A percentile compares a stretch with the other conserved stretches of the same genome.
phyloP scores from a whole-genome alignment of 2,329 filamentous ascomycete species.

The Boeremia lycopersici region DNA sequence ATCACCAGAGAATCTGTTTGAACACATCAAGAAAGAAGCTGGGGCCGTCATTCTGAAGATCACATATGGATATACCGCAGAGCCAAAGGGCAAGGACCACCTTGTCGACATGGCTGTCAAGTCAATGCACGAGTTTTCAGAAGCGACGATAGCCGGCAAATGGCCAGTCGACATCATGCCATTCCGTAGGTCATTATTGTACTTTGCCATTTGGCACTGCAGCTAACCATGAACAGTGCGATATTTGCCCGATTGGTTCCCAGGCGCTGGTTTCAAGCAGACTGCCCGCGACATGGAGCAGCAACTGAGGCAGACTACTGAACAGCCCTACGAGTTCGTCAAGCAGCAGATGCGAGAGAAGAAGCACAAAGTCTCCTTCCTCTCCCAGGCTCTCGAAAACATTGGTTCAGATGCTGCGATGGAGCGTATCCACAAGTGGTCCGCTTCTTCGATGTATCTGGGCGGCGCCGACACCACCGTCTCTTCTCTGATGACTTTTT shows the following conservation, averaged over 20 bases:
- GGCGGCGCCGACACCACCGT: slow-evolving; percentile 56
- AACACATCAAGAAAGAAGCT: slow-evolving; percentile 37
- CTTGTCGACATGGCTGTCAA: slow-evolving; percentile 52
- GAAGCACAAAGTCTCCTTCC: slow-evolving; percentile 45
- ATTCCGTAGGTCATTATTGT: slow-evolving; percentile 35
- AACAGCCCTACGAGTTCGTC: slow-evolving; percentile 54
- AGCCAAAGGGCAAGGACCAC: slow-evolving; percentile 50
- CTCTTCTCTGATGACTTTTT: slow-evolving; percentile 51
- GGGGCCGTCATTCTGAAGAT: slow-evolving; percentile 37
- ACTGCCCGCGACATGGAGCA: slow-evolving; percentile 48
- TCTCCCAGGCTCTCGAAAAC: slow-evolving; percentile 49
- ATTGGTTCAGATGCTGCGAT: slow-evolving; percentile 37
- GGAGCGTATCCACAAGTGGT: slow-evolving; percentile 50
- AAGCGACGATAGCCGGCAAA: slow-evolving; percentile 50
- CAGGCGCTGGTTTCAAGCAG: slow-evolving; percentile 54
- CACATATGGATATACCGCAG: slow-evolving; percentile 52
- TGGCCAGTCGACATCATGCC: slow-evolving; percentile 58
- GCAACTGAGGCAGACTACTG: slow-evolving; percentile 38
- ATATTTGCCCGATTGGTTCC: slow-evolving; percentile 55
- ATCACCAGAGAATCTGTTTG: slow-evolving; percentile 28
- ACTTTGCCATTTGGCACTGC: background rate
- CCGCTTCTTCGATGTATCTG: slow-evolving; percentile 51
- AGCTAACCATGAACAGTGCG: slow-evolving; percentile 30
- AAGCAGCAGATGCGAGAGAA: slow-evolving; percentile 48
- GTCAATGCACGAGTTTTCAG: slow-evolving; percentile 51